These are phyloP conservation scores for Saccharomycopsis sp. DNA, from an alignment of 805 yeast genomes.

Conservation along the genomic window DNA sequence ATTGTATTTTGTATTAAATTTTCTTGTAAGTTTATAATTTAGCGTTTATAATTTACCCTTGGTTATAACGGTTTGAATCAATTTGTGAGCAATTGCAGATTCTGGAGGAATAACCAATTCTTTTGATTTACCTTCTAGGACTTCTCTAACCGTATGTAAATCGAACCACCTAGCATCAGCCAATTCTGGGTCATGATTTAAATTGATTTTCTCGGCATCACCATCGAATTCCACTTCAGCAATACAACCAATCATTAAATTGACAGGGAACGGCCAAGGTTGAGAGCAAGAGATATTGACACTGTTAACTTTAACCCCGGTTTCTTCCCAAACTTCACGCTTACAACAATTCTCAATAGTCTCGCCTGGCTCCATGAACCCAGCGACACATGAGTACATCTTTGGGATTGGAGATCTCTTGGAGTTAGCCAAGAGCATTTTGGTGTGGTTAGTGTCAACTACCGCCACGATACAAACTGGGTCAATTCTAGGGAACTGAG, in stretches of 20 bases:
- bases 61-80: constrained; percentile 21
- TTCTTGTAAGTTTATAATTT: neutral
- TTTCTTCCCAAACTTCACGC: constrained; percentile 93
- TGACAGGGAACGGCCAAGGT: constrained; percentile 98
- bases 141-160: constrained; percentile 39
- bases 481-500: constrained; percentile 89
- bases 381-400: constrained; percentile 85
- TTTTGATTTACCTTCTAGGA: constrained; percentile 25
- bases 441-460: constrained; percentile 50
- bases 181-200: constrained; percentile 82
- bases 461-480: constrained; percentile 81
- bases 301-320: constrained; percentile 62
- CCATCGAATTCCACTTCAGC: constrained; percentile 71
- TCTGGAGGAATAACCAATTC: constrained; percentile 26
- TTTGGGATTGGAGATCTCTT: constrained; percentile 47
- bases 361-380: constrained; percentile 94
- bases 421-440: constrained; percentile 64
- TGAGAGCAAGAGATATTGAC: constrained; percentile 68
- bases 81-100: constrained; percentile 27
- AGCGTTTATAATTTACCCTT: constrained; percentile 1
- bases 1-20: neutral
- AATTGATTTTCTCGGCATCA: constrained; percentile 52
- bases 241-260: constrained; percentile 87
- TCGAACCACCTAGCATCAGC: constrained; percentile 84
- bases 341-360: constrained; percentile 81